Conservation (phyloP, 2,329 filamentous ascomycete genomes). For the Aspergillus sp. region DNA sequence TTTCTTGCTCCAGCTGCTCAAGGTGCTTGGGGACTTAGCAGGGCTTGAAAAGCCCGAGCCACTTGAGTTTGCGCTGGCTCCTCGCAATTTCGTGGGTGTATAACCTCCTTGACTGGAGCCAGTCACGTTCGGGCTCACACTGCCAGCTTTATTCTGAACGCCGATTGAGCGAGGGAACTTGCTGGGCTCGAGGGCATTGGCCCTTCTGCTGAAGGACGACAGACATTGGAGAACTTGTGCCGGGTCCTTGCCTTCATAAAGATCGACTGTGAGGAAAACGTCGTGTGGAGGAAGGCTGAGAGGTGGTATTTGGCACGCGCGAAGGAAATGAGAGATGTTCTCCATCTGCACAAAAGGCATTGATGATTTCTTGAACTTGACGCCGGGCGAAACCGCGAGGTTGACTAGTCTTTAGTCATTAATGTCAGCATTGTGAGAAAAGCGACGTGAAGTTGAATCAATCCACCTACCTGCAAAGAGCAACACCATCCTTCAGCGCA, state of each 20-base stretch:
- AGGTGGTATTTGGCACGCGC: conserved; percentile 77
- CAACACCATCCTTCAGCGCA: conserved; percentile 81
- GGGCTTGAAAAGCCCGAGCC: conserved; percentile 55
- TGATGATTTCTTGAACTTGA: conserved; percentile 83
- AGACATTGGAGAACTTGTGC: conserved; percentile 93
- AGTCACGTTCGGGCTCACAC: conserved; percentile 63
- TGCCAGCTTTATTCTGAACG: conserved; percentile 56
- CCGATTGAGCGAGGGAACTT: conserved; percentile 75
- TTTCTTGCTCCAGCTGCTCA: conserved; percentile 88
- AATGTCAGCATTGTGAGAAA: neutral
- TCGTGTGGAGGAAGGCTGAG: conserved; percentile 89
- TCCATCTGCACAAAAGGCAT: conserved; percentile 99
- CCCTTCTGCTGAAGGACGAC: conserved; percentile 83
- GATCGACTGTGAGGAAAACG: conserved; percentile 92
- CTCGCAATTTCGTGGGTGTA: conserved; percentile 31
- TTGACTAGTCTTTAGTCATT: conserved; percentile 66
- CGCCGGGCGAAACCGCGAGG: conserved; percentile 67
- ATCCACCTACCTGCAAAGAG: conserved; percentile 74
- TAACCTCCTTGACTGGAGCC: conserved; percentile 52
- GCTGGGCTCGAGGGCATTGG: conserved; percentile 67
- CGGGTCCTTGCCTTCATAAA: conserved; percentile 93
- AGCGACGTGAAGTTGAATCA: neutral
- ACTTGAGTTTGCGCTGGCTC: conserved; percentile 45
- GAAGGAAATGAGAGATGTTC: conserved; percentile 94
- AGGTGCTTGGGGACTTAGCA: conserved; percentile 52